These are phyloP conservation scores for Babesia gibsoni DNA, from an alignment of 169 alveolate genomes.

Conservation along the genomic window DNA sequence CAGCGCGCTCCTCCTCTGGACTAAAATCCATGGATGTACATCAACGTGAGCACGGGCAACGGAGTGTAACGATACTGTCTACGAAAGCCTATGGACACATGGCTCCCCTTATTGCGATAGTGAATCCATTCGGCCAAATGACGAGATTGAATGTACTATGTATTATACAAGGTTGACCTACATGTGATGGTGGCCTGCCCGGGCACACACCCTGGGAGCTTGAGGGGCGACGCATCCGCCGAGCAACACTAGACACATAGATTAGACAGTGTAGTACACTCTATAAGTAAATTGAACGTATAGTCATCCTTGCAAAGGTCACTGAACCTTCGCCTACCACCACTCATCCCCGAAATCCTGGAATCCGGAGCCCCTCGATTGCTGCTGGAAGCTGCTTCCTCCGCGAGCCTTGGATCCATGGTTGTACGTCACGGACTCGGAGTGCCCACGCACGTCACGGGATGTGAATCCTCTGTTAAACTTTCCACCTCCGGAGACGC, in stretches of 20 bases:
- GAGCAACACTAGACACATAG: too few relatives aligned
- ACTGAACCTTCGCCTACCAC: conserved; percentile 35
- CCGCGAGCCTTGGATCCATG: conserved; percentile 18
- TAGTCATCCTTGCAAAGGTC: background rate
- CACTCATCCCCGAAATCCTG: conserved; percentile 64
- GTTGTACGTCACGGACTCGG: conserved; percentile 46
- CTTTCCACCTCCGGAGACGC: conserved; percentile 23
- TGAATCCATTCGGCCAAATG: too few relatives aligned
- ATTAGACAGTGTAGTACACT: background rate
- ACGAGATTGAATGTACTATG: too few relatives aligned
- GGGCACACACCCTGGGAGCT: too few relatives aligned
- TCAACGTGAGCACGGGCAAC: background rate
- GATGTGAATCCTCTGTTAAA: conserved; percentile 12
- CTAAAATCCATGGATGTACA: conserved; percentile 25
- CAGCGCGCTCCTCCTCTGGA: conserved; percentile 61
- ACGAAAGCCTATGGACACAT: background rate
- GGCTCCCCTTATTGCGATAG: too few relatives aligned
- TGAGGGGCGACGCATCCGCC: too few relatives aligned
- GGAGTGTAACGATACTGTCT: background rate
- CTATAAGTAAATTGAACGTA: background rate
- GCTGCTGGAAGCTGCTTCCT: conserved; percentile 12
- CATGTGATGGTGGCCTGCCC: too few relatives aligned
- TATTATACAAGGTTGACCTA: too few relatives aligned
- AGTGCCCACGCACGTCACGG: conserved; percentile 45
- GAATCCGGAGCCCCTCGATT: conserved; percentile 16